Conservation (phyloP, 345 rosid species). For the Reutealis trisperma region DNA sequence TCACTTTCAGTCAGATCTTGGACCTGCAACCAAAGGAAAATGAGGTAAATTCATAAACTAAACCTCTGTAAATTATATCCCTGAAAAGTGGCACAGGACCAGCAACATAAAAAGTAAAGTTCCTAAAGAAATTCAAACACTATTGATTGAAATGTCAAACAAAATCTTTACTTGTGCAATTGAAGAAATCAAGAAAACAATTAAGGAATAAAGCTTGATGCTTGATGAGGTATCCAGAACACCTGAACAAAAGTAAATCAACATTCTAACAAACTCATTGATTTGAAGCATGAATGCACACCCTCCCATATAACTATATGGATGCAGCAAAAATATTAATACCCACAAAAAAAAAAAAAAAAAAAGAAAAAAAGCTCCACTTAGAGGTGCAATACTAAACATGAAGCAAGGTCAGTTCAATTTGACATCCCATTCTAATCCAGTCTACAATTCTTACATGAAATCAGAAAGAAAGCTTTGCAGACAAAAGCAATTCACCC, state of each 20-base stretch:
- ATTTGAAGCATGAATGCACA: no score
- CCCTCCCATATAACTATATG: no score
- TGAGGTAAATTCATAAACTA: neutral
- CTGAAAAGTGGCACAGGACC: neutral
- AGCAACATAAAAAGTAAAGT: neutral
- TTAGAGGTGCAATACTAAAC: neutral
- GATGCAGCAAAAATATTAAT: no score
- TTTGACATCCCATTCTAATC: neutral
- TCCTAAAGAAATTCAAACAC: neutral
- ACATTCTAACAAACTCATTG: no score
- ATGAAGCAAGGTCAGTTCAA: neutral
- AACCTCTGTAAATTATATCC: neutral
- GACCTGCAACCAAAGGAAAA: conserved; percentile 51
- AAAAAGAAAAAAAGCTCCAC: no score
- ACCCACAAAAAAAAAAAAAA: no score
- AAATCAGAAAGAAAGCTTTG: neutral
- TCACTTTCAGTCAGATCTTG: conserved; percentile 63
- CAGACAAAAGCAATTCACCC: neutral
- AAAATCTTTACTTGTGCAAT: no score
- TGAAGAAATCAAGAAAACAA: no score
- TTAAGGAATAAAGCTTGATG: no score
- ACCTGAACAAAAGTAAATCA: no score
- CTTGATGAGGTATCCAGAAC: no score
- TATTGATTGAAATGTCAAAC: neutral
- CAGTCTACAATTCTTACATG: neutral